Conservation (phyloP, 768 basidiomycete genomes). For the Auriscalpium orientale region DNA sequence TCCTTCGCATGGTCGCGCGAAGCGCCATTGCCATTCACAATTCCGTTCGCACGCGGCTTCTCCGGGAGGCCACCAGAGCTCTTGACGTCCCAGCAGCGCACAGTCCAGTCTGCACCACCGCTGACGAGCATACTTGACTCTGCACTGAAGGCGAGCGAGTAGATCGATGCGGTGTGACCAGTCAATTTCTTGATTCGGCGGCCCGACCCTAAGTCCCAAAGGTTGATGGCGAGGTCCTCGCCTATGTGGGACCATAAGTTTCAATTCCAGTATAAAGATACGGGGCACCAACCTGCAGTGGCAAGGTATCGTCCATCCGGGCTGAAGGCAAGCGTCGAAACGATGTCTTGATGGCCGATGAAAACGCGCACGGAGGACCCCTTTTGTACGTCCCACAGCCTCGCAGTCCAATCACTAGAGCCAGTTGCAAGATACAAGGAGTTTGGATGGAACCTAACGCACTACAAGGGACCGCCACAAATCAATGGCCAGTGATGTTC, state of each 20-base stretch:
- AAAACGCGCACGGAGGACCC: conserved; percentile 93
- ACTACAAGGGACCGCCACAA: conserved; percentile 37
- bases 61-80: conserved; percentile 53
- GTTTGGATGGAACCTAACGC: conserved; percentile 94
- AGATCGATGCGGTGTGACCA: conserved; percentile 84
- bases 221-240: conserved; percentile 86
- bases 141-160: conserved; percentile 85
- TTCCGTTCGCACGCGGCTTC: conserved; percentile 54
- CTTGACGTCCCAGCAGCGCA: conserved; percentile 97
- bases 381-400: conserved; percentile 97
- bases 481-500: neutral
- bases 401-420: conserved; percentile 92
- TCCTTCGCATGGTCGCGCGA: conserved; percentile 15
- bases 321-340: conserved; percentile 81
- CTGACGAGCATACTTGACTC: conserved; percentile 89
- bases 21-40: conserved; percentile 21
- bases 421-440: conserved; percentile 96
- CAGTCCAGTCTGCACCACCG: conserved; percentile 91
- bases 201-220: conserved; percentile 97
- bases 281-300: conserved; percentile 53
- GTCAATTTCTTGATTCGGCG: conserved; percentile 93
- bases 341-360: conserved; percentile 86
- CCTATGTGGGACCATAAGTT: conserved; percentile 32
- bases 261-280: too few species aligned
- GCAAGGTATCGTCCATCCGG: conserved; percentile 94